These are phyloP conservation scores for Boletus subluridellus DNA, from an alignment of 1,284 basidiomycete genomes.

Conservation along the genomic window DNA sequence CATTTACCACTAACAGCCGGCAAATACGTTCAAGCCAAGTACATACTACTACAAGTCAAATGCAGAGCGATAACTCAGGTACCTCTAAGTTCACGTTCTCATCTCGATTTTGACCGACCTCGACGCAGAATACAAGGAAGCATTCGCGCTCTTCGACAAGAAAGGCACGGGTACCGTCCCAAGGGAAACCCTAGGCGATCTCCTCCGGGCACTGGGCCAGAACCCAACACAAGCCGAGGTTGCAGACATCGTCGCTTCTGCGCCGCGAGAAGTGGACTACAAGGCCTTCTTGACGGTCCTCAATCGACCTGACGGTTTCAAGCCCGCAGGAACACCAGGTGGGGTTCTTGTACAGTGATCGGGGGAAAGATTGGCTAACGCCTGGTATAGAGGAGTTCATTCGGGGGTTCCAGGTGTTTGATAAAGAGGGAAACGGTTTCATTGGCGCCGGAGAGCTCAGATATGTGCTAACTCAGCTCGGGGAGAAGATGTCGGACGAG, in stretches of 20 bases:
- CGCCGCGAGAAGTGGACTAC: constrained; percentile 64
- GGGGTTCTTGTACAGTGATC: neutral
- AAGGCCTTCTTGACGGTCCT: constrained; percentile 87
- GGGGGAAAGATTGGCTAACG: neutral
- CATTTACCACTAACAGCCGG: neutral
- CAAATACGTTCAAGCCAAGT: neutral
- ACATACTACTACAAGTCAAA: neutral
- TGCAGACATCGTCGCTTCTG: constrained; percentile 66
- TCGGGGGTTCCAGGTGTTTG: constrained; percentile 98
- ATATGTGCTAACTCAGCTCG: constrained; percentile 27
- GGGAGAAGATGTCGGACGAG: constrained; percentile 82
- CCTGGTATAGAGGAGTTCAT: constrained; percentile 86
- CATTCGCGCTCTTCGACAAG: constrained; percentile 98
- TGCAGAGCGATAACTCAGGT: constrained; percentile 25
- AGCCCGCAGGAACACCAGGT: constrained; percentile 29
- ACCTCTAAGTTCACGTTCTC: neutral
- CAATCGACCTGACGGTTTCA: constrained; percentile 64
- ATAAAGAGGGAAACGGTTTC: constrained; percentile 96
- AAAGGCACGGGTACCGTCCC: constrained; percentile 84
- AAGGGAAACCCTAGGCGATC: constrained; percentile 88
- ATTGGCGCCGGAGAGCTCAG: constrained; percentile 46
- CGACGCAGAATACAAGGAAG: constrained; percentile 85
- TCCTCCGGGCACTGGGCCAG: constrained; percentile 92
- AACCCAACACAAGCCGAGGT: constrained; percentile 99
- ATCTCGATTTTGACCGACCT: constrained; percentile 3